Conservation (phyloP, 2,329 filamentous ascomycete species). For the Daldinia sp. region DNA sequence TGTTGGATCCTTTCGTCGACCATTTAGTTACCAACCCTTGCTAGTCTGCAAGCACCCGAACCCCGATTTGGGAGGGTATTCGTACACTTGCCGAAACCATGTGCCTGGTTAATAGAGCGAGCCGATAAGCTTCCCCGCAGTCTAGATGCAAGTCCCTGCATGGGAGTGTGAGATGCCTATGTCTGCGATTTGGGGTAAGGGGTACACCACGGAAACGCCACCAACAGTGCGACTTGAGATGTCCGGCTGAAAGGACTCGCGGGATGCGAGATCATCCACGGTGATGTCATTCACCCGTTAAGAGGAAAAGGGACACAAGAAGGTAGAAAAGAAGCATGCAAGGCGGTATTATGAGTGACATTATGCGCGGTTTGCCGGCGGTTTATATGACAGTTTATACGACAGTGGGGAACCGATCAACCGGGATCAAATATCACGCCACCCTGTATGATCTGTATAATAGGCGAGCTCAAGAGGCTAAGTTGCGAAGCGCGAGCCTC, state of each 20-base stretch:
- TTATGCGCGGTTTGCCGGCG: background rate
- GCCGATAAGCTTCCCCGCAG: conserved; percentile 36
- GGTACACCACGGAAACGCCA: background rate
- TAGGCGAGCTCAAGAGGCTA: background rate
- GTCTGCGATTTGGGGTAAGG: background rate
- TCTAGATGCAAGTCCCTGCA: conserved; percentile 25
- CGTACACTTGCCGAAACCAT: conserved; percentile 32
- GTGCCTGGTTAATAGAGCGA: conserved; percentile 29
- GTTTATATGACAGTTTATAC: background rate
- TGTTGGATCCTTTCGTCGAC: conserved; percentile 19
- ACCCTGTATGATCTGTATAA: conserved; percentile 8
- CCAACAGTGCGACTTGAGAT: background rate
- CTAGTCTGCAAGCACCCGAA: conserved; percentile 9
- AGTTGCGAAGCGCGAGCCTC: background rate
- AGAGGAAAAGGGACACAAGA: background rate
- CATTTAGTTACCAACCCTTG: conserved; percentile 16
- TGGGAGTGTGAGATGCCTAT: conserved; percentile 11
- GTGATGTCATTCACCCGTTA: conserved; percentile 19
- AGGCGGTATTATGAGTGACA: background rate
- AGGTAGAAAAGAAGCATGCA: background rate
- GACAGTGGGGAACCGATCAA: conserved; percentile 11
- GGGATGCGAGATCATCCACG: background rate
- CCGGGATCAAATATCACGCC: background rate
- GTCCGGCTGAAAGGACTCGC: conserved; percentile 21
- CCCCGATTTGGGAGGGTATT: conserved; percentile 16